Conservation (phyloP, 2,329 filamentous ascomycete genomes). For the Knufia petricola region DNA sequence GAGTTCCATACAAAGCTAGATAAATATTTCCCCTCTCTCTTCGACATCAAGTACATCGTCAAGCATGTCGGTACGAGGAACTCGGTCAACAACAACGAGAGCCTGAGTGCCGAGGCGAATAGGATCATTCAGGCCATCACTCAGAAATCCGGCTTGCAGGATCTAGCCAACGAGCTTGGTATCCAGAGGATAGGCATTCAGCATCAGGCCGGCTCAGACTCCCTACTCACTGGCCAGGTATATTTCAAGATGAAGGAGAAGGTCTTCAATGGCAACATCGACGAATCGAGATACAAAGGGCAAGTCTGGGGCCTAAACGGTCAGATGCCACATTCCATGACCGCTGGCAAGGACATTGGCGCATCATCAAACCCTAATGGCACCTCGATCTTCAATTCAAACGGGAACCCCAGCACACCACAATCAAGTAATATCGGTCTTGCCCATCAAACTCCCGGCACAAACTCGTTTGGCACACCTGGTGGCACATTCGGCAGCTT, state of each 20-base stretch:
- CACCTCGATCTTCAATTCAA: constrained; percentile 37
- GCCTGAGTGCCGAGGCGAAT: constrained; percentile 53
- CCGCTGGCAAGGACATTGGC: constrained; percentile 29
- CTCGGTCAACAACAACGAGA: constrained; percentile 54
- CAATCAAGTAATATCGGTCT: constrained; percentile 47
- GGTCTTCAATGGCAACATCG: constrained; percentile 74
- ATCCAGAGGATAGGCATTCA: constrained; percentile 79
- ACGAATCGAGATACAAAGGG: constrained; percentile 67
- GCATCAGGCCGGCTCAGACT: constrained; percentile 90
- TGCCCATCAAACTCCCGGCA: constrained; percentile 35
- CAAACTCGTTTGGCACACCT: constrained; percentile 57
- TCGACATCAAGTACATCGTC: constrained; percentile 96
- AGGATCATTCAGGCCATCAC: constrained; percentile 78
- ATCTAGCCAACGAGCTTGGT: constrained; percentile 85
- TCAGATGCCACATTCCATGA: constrained; percentile 49
- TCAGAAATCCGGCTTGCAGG: constrained; percentile 83
- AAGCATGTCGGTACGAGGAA: constrained; percentile 71
- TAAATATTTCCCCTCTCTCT: constrained; percentile 85
- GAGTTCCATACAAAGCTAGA: constrained; percentile 84
- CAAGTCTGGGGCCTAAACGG: constrained; percentile 88
- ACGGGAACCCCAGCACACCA: constrained; percentile 58
- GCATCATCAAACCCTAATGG: constrained; percentile 46
- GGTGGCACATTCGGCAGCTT: constrained; percentile 70
- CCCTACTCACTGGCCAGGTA: constrained; percentile 81
- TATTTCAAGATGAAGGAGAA: constrained; percentile 89